Evolutionary conservation across 2,329 filamentous ascomycete genomes (phyloP).

Genomic region (Colletotrichum coccodes): DNA sequence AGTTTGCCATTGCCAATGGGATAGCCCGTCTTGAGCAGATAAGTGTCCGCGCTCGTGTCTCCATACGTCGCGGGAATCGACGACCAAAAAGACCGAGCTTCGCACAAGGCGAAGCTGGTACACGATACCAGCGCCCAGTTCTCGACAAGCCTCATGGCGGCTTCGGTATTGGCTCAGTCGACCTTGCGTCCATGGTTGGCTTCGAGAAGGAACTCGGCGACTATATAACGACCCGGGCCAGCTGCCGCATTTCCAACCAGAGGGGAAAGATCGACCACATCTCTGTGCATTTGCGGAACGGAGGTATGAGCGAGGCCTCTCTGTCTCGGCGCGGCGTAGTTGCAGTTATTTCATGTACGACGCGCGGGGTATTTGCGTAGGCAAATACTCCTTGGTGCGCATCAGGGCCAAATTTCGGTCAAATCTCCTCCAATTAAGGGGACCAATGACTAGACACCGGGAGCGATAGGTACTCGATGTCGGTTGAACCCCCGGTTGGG

Average conservation of each 20-base stretch:
- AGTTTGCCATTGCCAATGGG: constrained; percentile 60
- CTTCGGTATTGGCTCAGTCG: neutral
- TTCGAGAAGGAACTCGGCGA: neutral
- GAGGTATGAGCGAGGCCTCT: neutral
- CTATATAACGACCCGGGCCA: neutral
- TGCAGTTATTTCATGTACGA: neutral
- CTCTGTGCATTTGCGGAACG: neutral
- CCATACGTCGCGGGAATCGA: constrained; percentile 16
- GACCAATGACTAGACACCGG: too few relatives aligned
- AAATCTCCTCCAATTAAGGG: constrained; percentile 21
- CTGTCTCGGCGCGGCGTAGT: constrained; percentile 7
- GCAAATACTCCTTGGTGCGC: neutral
- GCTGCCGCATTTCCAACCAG: neutral
- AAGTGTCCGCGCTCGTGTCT: constrained; percentile 6
- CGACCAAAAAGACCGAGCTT: constrained; percentile 24
- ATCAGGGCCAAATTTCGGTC: neutral
- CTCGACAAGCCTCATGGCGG: neutral
- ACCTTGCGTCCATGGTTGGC: neutral
- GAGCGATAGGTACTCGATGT: neutral
- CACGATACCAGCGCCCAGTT: neutral
- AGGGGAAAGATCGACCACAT: neutral
- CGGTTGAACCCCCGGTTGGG: neutral
- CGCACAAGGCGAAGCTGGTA: neutral
- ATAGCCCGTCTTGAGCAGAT: constrained; percentile 48
- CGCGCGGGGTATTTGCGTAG: neutral